phyloP scores from a whole-genome alignment of 768 basidiomycete species.

The Hydnum rufescens region DNA sequence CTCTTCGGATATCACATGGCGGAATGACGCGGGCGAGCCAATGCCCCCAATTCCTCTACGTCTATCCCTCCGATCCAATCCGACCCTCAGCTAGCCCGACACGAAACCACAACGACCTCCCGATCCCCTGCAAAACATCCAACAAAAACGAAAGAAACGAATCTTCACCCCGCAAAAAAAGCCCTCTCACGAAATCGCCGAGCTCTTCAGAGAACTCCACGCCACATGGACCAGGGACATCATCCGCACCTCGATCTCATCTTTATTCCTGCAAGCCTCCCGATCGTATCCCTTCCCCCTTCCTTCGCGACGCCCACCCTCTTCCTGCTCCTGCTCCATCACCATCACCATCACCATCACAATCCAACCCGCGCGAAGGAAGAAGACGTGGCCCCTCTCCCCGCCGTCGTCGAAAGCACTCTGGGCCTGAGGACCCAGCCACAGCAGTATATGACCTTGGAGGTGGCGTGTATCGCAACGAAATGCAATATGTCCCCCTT shows the following conservation, averaged over 20 bases:
- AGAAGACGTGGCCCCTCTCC: neutral
- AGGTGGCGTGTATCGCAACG: conserved; percentile 43
- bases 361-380: too few relatives aligned
- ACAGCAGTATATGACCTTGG: conserved; percentile 60
- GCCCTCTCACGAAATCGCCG: too few relatives aligned
- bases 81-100: neutral
- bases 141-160: too few relatives aligned
- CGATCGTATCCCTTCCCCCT: too few relatives aligned
- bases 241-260: neutral
- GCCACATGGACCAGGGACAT: neutral
- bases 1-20: conserved; percentile 51
- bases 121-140: neutral
- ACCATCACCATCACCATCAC: neutral
- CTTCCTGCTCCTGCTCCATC: neutral
- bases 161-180: too few relatives aligned
- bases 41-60: conserved; percentile 10
- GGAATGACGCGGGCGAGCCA: conserved; percentile 29
- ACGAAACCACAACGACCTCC: neutral
- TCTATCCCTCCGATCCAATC: neutral
- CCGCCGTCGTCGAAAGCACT: neutral
- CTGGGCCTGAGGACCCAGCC: neutral
- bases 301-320: neutral
- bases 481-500: conserved; percentile 45
- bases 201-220: neutral
- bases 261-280: neutral